Base-by-base conservation (phyloP, 2,329 filamentous ascomycete genomes). In the Alternaria rosae region DNA sequence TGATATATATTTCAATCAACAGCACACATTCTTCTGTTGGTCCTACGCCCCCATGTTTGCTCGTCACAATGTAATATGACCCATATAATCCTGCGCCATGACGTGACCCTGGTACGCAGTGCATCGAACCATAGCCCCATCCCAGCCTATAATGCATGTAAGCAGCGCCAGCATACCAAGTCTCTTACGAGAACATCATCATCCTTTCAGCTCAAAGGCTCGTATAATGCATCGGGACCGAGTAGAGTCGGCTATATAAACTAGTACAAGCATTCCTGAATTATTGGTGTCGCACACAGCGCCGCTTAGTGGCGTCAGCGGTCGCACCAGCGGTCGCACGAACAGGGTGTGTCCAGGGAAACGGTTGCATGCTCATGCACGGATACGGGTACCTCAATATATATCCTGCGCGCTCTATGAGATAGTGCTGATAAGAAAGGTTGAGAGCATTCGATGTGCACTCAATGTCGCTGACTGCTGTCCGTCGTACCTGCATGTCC, bases 361-460 rank as follows among this genome's bases (percentile, higher is more conserved):
- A 45, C 20, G 17, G 26, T 54, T 54, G 43, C 52, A 54, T 54
- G 17, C n/a, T 10, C 26, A 44, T 20, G 41, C 28, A 32, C 41
- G 25, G 32, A 45, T 30, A 54, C 38, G 41, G 41, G 52, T 54
- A 45, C 26, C 52, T 54, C 52, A 30, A 54, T 54, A 23, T 45
- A 20, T 20, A 32, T 30, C 13, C 13, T 20, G 26, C 41, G 41
- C 41, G 25, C 26, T 17, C 52, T 32, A 45, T 35, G 9, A 12
- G 26, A 45, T 54, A 54, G 41, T 20, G 47, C 30, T 17, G 47
- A 38, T 51, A 51, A 51, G 17, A 9, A 2, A 20, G 9, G 13
- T 21, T 35, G 20, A 38, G 17, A 35, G 12, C 9, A 25, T 25
- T 51, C 30, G 47, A 51, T 38, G 30, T 21, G 13, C 30, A 6